Conservation (phyloP, 768 basidiomycete species). For the Cystofilobasidium capitatum region DNA sequence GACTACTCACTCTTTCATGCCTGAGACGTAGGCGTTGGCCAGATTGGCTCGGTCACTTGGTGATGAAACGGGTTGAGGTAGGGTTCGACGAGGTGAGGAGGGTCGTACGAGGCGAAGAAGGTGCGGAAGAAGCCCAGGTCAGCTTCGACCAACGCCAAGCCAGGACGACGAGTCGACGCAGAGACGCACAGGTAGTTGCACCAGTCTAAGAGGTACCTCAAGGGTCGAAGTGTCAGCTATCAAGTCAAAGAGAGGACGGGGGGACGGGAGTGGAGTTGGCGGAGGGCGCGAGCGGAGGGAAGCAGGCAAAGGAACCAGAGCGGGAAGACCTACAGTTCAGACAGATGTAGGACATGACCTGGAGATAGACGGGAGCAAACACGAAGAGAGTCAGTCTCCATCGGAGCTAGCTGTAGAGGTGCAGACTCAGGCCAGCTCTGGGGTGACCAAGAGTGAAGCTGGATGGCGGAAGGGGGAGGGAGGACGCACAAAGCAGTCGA, state of each 20-base stretch:
- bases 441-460: no score
- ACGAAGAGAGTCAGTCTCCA: not conserved
- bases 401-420: no score
- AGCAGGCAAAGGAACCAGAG: not conserved
- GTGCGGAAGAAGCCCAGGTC: not conserved
- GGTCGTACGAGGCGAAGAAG: not conserved
- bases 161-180: no score
- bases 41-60: not conserved
- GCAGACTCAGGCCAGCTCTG: no score
- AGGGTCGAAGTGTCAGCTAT: no score
- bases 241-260: no score
- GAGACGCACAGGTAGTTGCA: slow-evolving; percentile 6
- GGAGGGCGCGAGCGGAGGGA: no score
- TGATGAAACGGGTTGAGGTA: no score
- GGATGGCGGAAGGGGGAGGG: not conserved
- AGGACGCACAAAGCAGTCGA: not conserved
- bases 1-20: no score
- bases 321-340: not conserved
- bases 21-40: not conserved
- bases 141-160: not conserved
- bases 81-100: no score
- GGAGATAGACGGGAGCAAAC: not conserved
- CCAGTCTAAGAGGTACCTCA: slow-evolving; percentile 1
- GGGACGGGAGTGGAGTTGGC: no score
- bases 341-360: slow-evolving; percentile 2